Evolutionary conservation across 345 rosid species (phyloP), one percentile per base, ranked within the genome.

Genomic region (Reutealis trisperma): DNA sequence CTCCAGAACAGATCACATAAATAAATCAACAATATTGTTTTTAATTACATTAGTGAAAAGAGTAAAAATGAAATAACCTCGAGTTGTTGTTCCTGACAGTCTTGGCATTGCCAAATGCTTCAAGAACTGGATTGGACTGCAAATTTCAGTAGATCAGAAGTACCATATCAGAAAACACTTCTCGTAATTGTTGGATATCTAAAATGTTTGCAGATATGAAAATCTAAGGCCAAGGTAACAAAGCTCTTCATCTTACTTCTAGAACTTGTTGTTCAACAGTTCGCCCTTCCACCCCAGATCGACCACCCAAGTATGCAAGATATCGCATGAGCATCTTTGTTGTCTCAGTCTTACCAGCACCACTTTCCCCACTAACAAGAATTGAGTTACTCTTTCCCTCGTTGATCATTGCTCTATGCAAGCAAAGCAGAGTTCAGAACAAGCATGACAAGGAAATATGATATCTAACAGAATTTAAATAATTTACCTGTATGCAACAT

Each of bases 331-430:
- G 99, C 99, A 96, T 94, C 85, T 96, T 96, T 60, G 99, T 96
- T 75, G 99, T 96, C 95, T 96, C 99, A 25, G 99, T 96, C 85
- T 96, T 96, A 83, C 99, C 99, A 75, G 99, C 99, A 81, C 99
- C 99, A 79, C 99, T 96, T 89, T 96, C 99, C 79, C 99, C 99
- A 87, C 99, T 96, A 57, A 96, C 99, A 71, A 96, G 89, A 87
- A 96, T 96, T n/a, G 99, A 94, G 84, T 96, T 96, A 90, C 98
- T 96, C 87, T 94, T 96, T 72, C 97, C 98, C 83, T 96, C 99
- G 62, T 94, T 96, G 24, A 96, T 87, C 99, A 96, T 96, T 78
- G 93, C 98, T 91, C 99, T 96, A 70, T 77, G 37, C 61, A 77
- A 82, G 42, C 78, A 70, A 79, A 81, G 41, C 57, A 51, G 77